phyloP scores from a whole-genome alignment of 306 rosid species.

The Astragalus membranaceus region DNA sequence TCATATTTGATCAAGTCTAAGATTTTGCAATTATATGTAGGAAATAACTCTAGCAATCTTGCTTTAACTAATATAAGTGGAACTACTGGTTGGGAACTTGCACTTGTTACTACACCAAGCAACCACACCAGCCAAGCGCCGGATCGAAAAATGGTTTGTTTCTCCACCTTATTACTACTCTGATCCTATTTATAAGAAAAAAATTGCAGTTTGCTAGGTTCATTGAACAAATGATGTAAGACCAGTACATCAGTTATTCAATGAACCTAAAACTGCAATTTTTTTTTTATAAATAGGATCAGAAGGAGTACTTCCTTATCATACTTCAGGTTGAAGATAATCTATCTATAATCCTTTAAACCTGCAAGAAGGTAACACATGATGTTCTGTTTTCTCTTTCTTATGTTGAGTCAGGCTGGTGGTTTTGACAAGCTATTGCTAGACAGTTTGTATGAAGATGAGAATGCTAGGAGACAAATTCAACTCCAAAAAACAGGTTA shows the following conservation, averaged over 20 bases:
- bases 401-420: constrained; percentile 61
- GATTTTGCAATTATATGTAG: constrained; percentile 27
- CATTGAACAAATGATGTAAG: too few relatives aligned
- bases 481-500: constrained; percentile 82
- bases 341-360: background rate
- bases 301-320: background rate
- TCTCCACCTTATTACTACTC: constrained; percentile 13
- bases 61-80: constrained; percentile 44
- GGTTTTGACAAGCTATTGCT: constrained; percentile 85
- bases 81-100: constrained; percentile 87
- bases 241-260: too few relatives aligned
- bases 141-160: constrained; percentile 58
- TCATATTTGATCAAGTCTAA: constrained; percentile 5
- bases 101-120: constrained; percentile 71
- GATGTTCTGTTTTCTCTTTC: background rate
- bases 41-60: constrained; percentile 30
- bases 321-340: background rate
- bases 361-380: background rate
- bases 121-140: constrained; percentile 37
- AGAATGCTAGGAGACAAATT: constrained; percentile 66
- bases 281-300: too few relatives aligned
- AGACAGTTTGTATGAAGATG: constrained; percentile 90
- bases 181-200: too few relatives aligned
- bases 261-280: too few relatives aligned
- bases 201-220: too few relatives aligned